Percentiles rank a stretch among this genome's conserved stretches.
These are phyloP conservation scores for Grifola frondosa DNA, from an alignment of 1,284 basidiomycete species.

Conservation along the genomic window DNA sequence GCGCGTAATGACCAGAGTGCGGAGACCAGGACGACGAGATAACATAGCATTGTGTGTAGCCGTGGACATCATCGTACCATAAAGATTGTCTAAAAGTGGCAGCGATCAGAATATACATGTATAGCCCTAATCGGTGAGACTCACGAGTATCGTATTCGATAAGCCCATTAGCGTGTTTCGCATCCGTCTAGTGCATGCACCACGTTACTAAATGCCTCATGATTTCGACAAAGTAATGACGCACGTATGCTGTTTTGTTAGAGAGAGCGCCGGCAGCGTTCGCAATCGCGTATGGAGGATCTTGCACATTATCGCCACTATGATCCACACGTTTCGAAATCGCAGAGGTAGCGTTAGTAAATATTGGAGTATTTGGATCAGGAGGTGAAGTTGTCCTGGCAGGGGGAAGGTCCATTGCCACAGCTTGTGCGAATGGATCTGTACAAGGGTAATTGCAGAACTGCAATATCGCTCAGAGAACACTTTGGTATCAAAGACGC, in stretches of 20 bases:
- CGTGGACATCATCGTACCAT: slow-evolving; percentile 70
- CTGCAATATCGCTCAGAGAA: slow-evolving; percentile 30
- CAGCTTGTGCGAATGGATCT: slow-evolving; percentile 56
- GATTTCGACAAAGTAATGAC: slow-evolving; percentile 16
- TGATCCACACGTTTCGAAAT: slow-evolving; percentile 35
- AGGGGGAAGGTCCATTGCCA: slow-evolving; percentile 51
- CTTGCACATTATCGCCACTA: slow-evolving; percentile 38
- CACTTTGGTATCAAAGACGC: slow-evolving; percentile 1
- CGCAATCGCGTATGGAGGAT: slow-evolving; percentile 58
- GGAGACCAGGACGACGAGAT: slow-evolving; percentile 55
- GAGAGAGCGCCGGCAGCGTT: slow-evolving; percentile 51
- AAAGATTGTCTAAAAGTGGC: slow-evolving; percentile 51
- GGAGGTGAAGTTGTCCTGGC: slow-evolving; percentile 49
- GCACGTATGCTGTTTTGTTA: slow-evolving; percentile 53
- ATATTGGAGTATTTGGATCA: slow-evolving; percentile 52
- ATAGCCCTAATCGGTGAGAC: too few species aligned
- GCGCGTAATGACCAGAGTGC: slow-evolving; percentile 68
- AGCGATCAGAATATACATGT: too few species aligned
- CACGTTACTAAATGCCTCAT: slow-evolving; percentile 2
- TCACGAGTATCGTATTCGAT: slow-evolving; percentile 59
- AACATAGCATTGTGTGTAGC: slow-evolving; percentile 63
- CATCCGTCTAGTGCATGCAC: slow-evolving; percentile 45
- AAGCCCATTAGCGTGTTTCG: slow-evolving; percentile 61
- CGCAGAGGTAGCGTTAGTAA: slow-evolving; percentile 35
- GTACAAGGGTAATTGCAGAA: slow-evolving; percentile 61